These are phyloP conservation scores for Diplodia corticola DNA, from an alignment of 2,329 filamentous ascomycete species.

Conservation along the genomic window DNA sequence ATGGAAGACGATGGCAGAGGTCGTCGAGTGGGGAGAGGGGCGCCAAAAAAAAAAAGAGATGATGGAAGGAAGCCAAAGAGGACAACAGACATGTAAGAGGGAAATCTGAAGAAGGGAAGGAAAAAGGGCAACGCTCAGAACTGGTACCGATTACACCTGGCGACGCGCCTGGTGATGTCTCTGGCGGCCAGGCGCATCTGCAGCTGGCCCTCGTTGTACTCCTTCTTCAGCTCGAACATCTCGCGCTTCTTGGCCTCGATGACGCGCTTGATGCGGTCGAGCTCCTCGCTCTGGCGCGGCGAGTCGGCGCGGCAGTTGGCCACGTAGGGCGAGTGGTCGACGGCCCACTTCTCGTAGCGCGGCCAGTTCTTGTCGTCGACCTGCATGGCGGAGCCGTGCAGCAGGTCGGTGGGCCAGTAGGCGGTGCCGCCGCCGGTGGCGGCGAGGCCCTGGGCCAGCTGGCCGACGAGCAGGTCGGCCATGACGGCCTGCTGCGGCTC, in stretches of 20 bases:
- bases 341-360: constrained; percentile 24
- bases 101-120: background rate
- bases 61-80: background rate
- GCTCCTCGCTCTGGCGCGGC: constrained; percentile 20
- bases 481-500: constrained; percentile 24
- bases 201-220: constrained; percentile 24
- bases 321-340: constrained; percentile 23
- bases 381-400: constrained; percentile 18
- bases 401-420: constrained; percentile 22
- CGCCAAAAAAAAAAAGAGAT: background rate
- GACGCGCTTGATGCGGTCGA: constrained; percentile 24
- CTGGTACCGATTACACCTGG: constrained; percentile 23
- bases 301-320: constrained; percentile 23
- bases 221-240: constrained; percentile 23
- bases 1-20: background rate
- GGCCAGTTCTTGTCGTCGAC: constrained; percentile 23
- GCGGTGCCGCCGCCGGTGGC: constrained; percentile 21
- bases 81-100: background rate
- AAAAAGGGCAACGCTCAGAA: constrained; percentile 7
- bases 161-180: constrained; percentile 21
- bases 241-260: constrained; percentile 24
- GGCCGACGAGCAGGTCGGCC: constrained; percentile 20
- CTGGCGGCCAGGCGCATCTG: constrained; percentile 22
- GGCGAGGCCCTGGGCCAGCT: constrained; percentile 17
- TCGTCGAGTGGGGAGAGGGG: background rate